Conservation (phyloP, 345 rosid species). For the Excoecaria agallocha region DNA sequence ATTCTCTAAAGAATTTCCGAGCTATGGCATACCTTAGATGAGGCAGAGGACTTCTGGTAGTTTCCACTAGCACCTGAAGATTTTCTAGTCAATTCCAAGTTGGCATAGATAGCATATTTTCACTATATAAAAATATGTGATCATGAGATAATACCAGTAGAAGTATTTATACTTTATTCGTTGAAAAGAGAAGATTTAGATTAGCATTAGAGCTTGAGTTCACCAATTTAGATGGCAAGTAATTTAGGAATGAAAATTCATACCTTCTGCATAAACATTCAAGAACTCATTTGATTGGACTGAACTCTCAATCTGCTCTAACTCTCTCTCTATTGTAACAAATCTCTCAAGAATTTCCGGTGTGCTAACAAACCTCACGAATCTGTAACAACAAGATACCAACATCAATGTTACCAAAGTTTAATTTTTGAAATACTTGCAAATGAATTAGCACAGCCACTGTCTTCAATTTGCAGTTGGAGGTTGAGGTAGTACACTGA, state of each 20-base stretch:
- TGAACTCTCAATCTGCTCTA: constrained; percentile 76
- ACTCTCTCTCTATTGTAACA: constrained; percentile 75
- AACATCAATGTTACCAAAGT: background rate
- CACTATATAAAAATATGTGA: too few species aligned
- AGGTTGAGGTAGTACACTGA: background rate
- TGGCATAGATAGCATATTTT: too few species aligned
- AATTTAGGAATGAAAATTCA: background rate
- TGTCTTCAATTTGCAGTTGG: background rate
- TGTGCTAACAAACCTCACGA: constrained; percentile 86
- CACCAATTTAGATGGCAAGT: too few species aligned
- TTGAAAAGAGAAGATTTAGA: too few species aligned
- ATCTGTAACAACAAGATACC: constrained; percentile 37
- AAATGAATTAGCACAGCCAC: background rate
- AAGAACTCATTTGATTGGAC: constrained; percentile 52
- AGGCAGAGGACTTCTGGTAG: constrained; percentile 41
- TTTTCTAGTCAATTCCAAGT: constrained; percentile 8
- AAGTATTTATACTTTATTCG: background rate
- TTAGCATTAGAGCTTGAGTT: too few species aligned
- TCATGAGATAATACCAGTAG: background rate
- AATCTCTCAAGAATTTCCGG: constrained; percentile 99
- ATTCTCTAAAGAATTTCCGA: background rate
- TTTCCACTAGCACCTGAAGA: constrained; percentile 42
- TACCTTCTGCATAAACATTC: constrained; percentile 56
- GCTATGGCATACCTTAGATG: constrained; percentile 50
- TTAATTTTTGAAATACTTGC: background rate